Evolutionary conservation across 2,329 filamentous ascomycete genomes (phyloP).

Genomic region (Penicillium griseofulvum): DNA sequence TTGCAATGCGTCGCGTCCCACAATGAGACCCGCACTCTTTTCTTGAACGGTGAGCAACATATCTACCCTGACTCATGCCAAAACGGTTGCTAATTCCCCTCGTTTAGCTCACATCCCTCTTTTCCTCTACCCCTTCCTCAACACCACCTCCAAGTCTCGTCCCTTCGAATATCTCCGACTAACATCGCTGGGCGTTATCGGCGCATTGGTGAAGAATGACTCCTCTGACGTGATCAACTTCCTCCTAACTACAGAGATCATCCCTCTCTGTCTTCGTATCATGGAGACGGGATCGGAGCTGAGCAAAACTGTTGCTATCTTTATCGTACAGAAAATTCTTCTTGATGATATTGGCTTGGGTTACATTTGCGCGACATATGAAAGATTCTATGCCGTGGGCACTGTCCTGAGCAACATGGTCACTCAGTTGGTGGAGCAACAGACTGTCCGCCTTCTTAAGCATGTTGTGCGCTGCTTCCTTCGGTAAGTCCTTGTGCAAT

Average conservation of each 20-base stretch:
- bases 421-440: conserved; percentile 92
- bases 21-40: conserved; percentile 90
- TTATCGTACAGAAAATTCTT: conserved; percentile 98
- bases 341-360: conserved; percentile 94
- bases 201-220: conserved; percentile 96
- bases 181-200: conserved; percentile 93
- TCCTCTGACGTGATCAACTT: conserved; percentile 99
- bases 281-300: conserved; percentile 99
- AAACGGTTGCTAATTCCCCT: conserved; percentile 6
- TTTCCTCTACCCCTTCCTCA: conserved; percentile 96
- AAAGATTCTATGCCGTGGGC: conserved; percentile 96
- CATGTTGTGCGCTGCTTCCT: conserved; percentile 97
- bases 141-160: conserved; percentile 96
- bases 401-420: conserved; percentile 99
- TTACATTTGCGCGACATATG: conserved; percentile 98
- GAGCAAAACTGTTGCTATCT: conserved; percentile 98
- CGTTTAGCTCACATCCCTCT: conserved; percentile 85
- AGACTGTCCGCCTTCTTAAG: conserved; percentile 92
- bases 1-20: conserved; percentile 97
- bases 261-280: conserved; percentile 92
- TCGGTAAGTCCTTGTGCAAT: conserved; percentile 58
- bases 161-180: conserved; percentile 97
- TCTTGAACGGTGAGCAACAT: conserved; percentile 71
- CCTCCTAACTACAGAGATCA: conserved; percentile 95
- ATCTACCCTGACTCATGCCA: background rate